A percentile compares a stretch with the other conserved stretches of the same genome.
Evolutionary conservation across 371 early-diverging fungal species (phyloP).

Genomic region (Rhizomucor miehei): DNA sequence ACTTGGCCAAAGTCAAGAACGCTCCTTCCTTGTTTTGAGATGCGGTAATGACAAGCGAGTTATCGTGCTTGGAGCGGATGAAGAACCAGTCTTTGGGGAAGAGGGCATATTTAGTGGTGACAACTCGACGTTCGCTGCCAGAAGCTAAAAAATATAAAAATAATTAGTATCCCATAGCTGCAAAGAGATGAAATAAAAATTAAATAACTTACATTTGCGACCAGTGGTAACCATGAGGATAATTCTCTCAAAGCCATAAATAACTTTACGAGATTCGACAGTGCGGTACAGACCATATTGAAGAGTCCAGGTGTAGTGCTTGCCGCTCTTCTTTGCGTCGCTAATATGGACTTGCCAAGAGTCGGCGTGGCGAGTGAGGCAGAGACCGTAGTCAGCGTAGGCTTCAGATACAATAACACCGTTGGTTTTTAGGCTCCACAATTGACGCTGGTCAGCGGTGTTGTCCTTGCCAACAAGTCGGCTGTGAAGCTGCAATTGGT

Average conservation of each 20-base stretch:
- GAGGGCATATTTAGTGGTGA: slow-evolving; percentile 34
- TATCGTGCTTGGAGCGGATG: slow-evolving; percentile 39
- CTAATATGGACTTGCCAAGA: slow-evolving; percentile 24
- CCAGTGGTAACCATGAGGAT: slow-evolving; percentile 20
- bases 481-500: slow-evolving; percentile 18
- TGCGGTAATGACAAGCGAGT: slow-evolving; percentile 28
- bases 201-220: slow-evolving; percentile 17
- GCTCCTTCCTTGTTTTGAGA: slow-evolving; percentile 30
- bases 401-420: slow-evolving; percentile 31
- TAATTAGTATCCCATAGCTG: neutral
- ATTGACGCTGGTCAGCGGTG: slow-evolving; percentile 23
- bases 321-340: slow-evolving; percentile 19
- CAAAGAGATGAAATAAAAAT: too few species aligned
- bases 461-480: slow-evolving; percentile 12
- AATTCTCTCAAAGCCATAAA: slow-evolving; percentile 26
- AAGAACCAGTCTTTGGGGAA: slow-evolving; percentile 50
- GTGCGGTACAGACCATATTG: slow-evolving; percentile 12
- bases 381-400: slow-evolving; percentile 24
- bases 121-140: slow-evolving; percentile 26
- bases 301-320: slow-evolving; percentile 31
- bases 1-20: slow-evolving; percentile 27
- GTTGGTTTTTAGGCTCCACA: slow-evolving; percentile 37
- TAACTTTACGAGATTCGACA: slow-evolving; percentile 23
- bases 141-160: slow-evolving; percentile 4
- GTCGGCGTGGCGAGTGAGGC: slow-evolving; percentile 20